Evolutionary conservation across 345 rosid species (phyloP).

Genomic region (Clausena lansium): DNA sequence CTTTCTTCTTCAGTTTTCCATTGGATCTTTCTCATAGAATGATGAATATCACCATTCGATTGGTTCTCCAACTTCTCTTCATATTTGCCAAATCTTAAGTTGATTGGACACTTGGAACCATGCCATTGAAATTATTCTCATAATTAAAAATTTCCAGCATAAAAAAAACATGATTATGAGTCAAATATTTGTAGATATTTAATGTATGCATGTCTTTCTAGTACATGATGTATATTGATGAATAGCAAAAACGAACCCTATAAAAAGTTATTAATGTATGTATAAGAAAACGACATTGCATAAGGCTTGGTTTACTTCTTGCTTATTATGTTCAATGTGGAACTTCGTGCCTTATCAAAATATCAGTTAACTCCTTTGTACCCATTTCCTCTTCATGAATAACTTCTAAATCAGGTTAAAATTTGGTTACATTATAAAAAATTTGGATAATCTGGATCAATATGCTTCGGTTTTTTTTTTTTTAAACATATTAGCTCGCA

Average conservation of each 20-base stretch:
- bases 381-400: neutral
- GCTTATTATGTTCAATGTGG: neutral
- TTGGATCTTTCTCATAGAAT: neutral
- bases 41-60: neutral
- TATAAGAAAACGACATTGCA: no score
- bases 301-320: neutral
- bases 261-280: no score
- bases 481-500: no score
- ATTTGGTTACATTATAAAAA: neutral
- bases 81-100: neutral
- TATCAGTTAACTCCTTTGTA: neutral
- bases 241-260: no score
- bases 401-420: neutral
- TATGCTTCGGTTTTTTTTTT: neutral
- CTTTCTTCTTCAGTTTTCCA: neutral
- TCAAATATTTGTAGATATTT: neutral
- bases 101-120: neutral
- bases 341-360: neutral
- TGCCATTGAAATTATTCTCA: neutral
- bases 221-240: no score
- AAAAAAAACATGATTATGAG: neutral
- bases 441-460: no score
- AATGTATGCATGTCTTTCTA: neutral
- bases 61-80: neutral
- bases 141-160: neutral